phyloP scores from a whole-genome alignment of 345 rosid genomes.

The Corchorus olitorius region DNA sequence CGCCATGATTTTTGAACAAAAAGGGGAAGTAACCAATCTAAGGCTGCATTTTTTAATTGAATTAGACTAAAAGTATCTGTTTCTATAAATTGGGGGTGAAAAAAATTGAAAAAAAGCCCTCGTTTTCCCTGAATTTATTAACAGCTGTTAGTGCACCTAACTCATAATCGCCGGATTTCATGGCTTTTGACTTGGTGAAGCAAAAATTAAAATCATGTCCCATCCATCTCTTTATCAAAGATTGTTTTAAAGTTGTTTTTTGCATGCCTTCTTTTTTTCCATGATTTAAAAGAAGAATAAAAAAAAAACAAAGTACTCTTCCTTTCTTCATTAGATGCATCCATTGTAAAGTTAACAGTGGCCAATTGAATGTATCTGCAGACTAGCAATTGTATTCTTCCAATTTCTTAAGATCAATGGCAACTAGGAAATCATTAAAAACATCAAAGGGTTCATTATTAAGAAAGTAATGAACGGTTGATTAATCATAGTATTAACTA shows the following conservation, averaged over 20 bases:
- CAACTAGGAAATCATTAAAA: no score
- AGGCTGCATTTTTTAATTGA: background rate
- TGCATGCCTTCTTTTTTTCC: no score
- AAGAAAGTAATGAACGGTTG: no score
- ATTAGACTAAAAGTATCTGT: background rate
- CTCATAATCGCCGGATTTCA: constrained; percentile 18
- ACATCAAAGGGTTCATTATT: no score
- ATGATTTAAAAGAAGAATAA: no score
- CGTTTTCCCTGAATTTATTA: background rate
- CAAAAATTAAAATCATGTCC: background rate
- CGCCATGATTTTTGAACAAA: background rate
- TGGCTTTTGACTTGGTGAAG: constrained; percentile 22
- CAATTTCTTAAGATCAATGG: no score
- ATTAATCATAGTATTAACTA: no score
- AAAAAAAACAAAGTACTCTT: no score
- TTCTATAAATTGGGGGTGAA: background rate
- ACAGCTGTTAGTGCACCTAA: background rate
- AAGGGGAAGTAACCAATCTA: background rate
- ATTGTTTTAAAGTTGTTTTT: background rate
- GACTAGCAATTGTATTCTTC: background rate
- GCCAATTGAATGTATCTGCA: background rate
- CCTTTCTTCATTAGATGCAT: no score
- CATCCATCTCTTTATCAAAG: background rate
- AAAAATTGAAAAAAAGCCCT: no score
- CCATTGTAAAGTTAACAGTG: background rate